Evolutionary conservation across 768 basidiomycete species (phyloP).

Genomic region (Tephrocybe sp.): DNA sequence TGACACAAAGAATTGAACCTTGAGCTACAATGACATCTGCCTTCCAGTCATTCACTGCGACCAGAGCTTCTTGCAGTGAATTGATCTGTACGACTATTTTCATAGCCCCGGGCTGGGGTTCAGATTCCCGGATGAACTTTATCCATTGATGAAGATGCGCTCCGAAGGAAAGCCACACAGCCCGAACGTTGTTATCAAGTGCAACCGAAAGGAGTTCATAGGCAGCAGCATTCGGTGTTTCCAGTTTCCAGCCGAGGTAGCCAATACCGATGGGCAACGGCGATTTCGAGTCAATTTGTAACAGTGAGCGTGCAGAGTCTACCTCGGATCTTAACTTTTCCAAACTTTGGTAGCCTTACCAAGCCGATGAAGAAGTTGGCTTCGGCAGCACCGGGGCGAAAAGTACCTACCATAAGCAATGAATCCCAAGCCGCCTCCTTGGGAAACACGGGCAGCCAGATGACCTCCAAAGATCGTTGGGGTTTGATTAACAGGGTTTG

Average conservation of each 20-base stretch:
- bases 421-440: conserved; percentile 78
- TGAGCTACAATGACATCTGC: conserved; percentile 78
- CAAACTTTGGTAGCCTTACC: conserved; percentile 46
- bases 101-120: conserved; percentile 43
- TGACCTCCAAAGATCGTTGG: conserved; percentile 29
- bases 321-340: conserved; percentile 52
- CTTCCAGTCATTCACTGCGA: conserved; percentile 66
- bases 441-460: conserved; percentile 60
- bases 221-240: conserved; percentile 41
- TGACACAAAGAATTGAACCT: conserved; percentile 41
- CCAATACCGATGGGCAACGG: conserved; percentile 71
- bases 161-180: conserved; percentile 80
- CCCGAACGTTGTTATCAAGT: conserved; percentile 56
- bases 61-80: conserved; percentile 56
- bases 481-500: background rate
- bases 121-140: conserved; percentile 54
- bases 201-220: conserved; percentile 46
- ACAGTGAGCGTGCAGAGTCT: conserved; percentile 44
- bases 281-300: conserved; percentile 34
- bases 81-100: conserved; percentile 67
- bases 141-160: conserved; percentile 60
- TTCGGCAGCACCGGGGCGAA: background rate
- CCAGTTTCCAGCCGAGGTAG: conserved; percentile 71
- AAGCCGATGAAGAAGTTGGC: conserved; percentile 6
- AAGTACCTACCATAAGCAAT: conserved; percentile 53